These are phyloP conservation scores for Agaricus sinodeliciosus DNA, from an alignment of 768 basidiomycete species.

Conservation along the genomic window DNA sequence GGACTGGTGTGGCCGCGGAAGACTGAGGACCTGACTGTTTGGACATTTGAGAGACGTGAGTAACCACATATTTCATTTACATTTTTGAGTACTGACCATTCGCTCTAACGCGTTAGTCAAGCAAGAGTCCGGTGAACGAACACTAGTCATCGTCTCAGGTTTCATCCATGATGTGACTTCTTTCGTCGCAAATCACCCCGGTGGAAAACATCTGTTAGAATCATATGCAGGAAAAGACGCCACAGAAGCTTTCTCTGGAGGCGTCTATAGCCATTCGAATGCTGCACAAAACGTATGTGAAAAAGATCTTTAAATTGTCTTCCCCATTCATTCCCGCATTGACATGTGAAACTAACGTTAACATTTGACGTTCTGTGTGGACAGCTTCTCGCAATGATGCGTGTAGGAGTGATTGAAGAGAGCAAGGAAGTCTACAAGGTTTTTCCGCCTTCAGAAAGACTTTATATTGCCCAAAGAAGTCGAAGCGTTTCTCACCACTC, in stretches of 20 bases:
- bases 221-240: constrained; percentile 72
- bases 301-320: not conserved
- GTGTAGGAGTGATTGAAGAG: constrained; percentile 21
- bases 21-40: constrained; percentile 59
- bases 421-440: constrained; percentile 7
- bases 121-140: constrained; percentile 55
- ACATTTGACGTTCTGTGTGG: not conserved
- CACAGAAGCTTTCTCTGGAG: constrained; percentile 82
- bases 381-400: constrained; percentile 56
- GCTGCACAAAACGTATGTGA: constrained; percentile 68
- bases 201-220: constrained; percentile 56
- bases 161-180: constrained; percentile 81
- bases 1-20: constrained; percentile 53
- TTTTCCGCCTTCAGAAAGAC: constrained; percentile 13
- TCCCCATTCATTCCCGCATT: not conserved
- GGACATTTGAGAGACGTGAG: constrained; percentile 79
- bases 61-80: constrained; percentile 11
- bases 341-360: not conserved
- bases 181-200: constrained; percentile 76
- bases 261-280: constrained; percentile 76
- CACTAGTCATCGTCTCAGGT: constrained; percentile 71
- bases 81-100: not conserved
- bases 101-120: constrained; percentile 39
- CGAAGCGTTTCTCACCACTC: not conserved
- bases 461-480: constrained; percentile 9